Conservation (phyloP, 2,329 filamentous ascomycete species). For the Helotiales sp. region DNA sequence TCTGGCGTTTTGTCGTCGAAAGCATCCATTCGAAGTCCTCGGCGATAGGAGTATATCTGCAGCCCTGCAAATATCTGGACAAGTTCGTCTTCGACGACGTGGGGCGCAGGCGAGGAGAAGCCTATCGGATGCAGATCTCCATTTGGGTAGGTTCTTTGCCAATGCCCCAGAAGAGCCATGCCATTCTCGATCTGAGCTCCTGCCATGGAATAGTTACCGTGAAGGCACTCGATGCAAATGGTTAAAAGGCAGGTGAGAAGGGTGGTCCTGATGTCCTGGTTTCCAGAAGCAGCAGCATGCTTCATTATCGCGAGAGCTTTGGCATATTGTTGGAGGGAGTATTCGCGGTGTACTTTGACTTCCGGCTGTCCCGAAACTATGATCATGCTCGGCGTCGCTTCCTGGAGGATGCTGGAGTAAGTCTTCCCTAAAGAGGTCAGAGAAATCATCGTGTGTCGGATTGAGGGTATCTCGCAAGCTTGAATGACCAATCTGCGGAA, state of each 20-base stretch:
- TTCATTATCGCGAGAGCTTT: conserved; percentile 18
- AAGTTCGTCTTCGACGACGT: conserved; percentile 51
- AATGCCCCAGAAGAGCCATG: conserved; percentile 28
- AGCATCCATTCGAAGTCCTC: too few relatives aligned
- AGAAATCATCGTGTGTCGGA: conserved; percentile 17
- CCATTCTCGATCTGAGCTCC: conserved; percentile 18
- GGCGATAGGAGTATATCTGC: conserved; percentile 61
- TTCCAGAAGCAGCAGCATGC: conserved; percentile 6
- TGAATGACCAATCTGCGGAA: conserved; percentile 15
- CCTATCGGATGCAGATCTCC: neutral
- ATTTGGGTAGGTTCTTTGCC: conserved; percentile 23
- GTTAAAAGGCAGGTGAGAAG: conserved; percentile 18
- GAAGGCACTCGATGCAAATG: conserved; percentile 18
- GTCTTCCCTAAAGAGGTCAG: conserved; percentile 19
- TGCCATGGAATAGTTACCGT: conserved; percentile 18
- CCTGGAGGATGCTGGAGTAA: conserved; percentile 1
- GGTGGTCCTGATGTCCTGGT: conserved; percentile 16
- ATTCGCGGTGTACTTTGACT: neutral
- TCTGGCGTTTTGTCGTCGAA: conserved; percentile 31
- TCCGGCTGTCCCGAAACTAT: neutral
- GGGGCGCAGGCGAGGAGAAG: conserved; percentile 13
- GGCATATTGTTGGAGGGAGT: conserved; percentile 14
- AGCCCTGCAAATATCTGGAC: conserved; percentile 60
- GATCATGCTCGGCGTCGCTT: neutral
- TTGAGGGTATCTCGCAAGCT: conserved; percentile 11